Evolutionary conservation across 192 early-diverging fungal genomes (phyloP), one percentile per base, ranked within the genome.

Genomic region (Dimargaris cristalligena): DNA sequence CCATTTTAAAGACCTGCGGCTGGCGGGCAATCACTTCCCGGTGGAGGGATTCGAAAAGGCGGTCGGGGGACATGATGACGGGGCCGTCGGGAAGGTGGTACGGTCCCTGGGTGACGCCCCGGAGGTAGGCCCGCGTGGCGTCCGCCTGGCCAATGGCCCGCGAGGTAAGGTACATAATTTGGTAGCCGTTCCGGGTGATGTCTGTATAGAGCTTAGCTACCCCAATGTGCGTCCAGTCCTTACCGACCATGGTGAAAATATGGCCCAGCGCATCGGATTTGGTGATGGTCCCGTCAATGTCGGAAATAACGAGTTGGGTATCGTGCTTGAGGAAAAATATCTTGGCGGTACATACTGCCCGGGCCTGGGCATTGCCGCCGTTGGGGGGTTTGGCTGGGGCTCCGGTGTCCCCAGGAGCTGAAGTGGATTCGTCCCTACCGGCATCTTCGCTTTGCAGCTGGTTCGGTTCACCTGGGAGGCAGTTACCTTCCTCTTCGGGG

Each of bases 281-380:
- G 44, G 95, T 98, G 62, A 98, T 98, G 3, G 95, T 98, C 4
- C 95, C 95, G 67, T 98, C 95, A 56, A 98, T 91, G 65, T 98
- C 95, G 0, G 91, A 94, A 63, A 98, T 95, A 3, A 98, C 93
- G 22, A 98, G 81, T 34, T 85, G 75, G 34, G 85, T 79, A 67
- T 89, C 76, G 65, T 85, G 65, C 54, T 84, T 77, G 85, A 87
- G 95, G 52, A 89, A 74, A 61, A 89, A 98, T 57, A 97, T 85
- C 61, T 89, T 90, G 34, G 92, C 85, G 31, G 82, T 73, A 65
- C 90, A 90, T 44, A 72, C 72, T 1, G 69, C 68, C 32, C 65
- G 46, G 6, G 46, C 46, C 20, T 18, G 3, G 52, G 10, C 33
- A n/a, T n/a, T n/a, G n/a, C n/a, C n/a, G n/a, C n/a, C n/a, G n/a